Evolutionary conservation across 148 eudicot genomes (phyloP).

Genomic region (Gaultheria prostrata): DNA sequence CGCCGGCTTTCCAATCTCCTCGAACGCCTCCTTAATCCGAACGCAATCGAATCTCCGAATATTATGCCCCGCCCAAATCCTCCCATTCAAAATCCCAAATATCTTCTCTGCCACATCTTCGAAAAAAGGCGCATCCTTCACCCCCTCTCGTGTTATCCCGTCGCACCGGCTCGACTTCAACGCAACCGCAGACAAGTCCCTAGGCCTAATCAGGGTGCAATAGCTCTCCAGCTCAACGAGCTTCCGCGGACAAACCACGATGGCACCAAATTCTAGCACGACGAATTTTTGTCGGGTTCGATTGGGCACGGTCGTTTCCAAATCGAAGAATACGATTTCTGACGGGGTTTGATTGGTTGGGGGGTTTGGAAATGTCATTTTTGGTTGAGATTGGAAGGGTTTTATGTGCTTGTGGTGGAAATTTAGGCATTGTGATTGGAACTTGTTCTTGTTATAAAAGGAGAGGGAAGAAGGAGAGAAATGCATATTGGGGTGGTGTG

Average conservation of each 20-base stretch:
- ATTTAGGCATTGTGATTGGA: background rate
- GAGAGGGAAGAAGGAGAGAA: conserved; percentile 3
- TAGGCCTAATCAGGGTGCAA: conserved; percentile 71
- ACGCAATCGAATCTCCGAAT: conserved; percentile 80
- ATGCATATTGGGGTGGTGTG: background rate
- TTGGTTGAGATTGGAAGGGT: background rate
- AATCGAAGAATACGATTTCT: conserved; percentile 83
- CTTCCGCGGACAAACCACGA: conserved; percentile 71
- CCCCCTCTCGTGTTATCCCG: conserved; percentile 64
- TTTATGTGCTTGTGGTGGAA: background rate
- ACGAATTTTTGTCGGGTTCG: conserved; percentile 47
- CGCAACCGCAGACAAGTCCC: conserved; percentile 60
- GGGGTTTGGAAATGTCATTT: conserved; percentile 31
- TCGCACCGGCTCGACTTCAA: conserved; percentile 48
- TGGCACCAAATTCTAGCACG: conserved; percentile 84
- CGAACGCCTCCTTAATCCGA: conserved; percentile 76
- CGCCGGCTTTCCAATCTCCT: conserved; percentile 54
- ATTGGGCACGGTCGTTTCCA: conserved; percentile 80
- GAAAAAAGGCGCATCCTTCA: conserved; percentile 57
- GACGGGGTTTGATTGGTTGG: conserved; percentile 12
- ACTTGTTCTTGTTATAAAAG: conserved; percentile 3
- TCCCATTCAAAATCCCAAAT: conserved; percentile 56
- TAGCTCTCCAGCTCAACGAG: conserved; percentile 74
- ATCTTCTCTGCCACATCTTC: conserved; percentile 73
- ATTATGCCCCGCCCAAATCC: conserved; percentile 96